These are phyloP conservation scores for Citrus medica DNA, from an alignment of 345 rosid species.

Conservation along the genomic window DNA sequence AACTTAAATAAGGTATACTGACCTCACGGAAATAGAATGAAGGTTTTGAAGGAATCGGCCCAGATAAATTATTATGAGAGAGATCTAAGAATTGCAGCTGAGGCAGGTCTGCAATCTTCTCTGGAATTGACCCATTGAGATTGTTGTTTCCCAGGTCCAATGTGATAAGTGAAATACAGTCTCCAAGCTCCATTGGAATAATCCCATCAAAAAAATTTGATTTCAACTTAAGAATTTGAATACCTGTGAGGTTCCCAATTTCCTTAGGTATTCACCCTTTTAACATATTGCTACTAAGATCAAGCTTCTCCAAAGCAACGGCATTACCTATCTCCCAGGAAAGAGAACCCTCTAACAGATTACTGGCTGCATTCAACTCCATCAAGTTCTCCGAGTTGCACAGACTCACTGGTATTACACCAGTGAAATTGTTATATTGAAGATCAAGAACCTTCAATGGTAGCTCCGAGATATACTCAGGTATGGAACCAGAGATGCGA, in stretches of 20 bases:
- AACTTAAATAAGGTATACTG: constrained; percentile 56
- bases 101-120: constrained; percentile 45
- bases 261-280: constrained; percentile 60
- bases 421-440: constrained; percentile 44
- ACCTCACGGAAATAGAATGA: constrained; percentile 36
- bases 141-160: neutral
- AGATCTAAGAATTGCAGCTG: constrained; percentile 81
- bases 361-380: constrained; percentile 79
- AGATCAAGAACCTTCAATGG: too few species aligned
- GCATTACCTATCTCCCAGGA: constrained; percentile 61
- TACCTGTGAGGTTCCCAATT: constrained; percentile 55
- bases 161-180: constrained; percentile 62
- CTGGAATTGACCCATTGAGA: constrained; percentile 32
- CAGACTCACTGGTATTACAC: constrained; percentile 66
- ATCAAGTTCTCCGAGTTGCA: constrained; percentile 36
- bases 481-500: too few species aligned
- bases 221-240: constrained; percentile 66
- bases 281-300: constrained; percentile 57
- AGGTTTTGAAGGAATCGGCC: too few species aligned
- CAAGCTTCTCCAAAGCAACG: constrained; percentile 49
- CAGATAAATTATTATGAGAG: constrained; percentile 51
- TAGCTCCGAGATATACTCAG: constrained; percentile 32
- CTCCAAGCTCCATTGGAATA: constrained; percentile 65
- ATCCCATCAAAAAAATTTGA: constrained; percentile 62
- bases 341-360: constrained; percentile 54